These are phyloP conservation scores for Pyrenophora teres DNA, from an alignment of 2,329 filamentous ascomycete genomes.

Conservation along the genomic window DNA sequence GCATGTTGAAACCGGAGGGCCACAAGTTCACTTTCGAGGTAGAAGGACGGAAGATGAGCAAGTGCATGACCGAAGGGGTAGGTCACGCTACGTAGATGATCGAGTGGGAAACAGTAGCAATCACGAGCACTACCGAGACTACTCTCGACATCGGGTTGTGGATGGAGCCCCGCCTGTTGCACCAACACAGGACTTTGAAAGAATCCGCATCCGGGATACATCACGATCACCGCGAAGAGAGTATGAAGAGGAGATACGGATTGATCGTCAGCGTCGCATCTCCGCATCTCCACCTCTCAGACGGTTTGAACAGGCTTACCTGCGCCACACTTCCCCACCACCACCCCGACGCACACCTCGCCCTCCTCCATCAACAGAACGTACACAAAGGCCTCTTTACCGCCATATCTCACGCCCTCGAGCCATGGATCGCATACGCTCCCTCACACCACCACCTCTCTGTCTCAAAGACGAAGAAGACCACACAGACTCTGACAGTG, in stretches of 20 bases:
- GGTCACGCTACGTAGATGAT: slow-evolving; percentile 12
- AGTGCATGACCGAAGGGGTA: background rate
- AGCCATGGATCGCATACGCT: slow-evolving; percentile 7
- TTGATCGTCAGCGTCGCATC: slow-evolving; percentile 23
- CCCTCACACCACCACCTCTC: slow-evolving; percentile 13
- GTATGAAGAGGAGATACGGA: slow-evolving; percentile 25
- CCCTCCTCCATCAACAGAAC: slow-evolving; percentile 8
- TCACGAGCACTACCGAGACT: slow-evolving; percentile 18
- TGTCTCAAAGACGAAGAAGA: slow-evolving; percentile 17
- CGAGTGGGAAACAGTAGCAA: slow-evolving; percentile 6
- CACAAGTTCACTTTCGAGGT: slow-evolving; percentile 37
- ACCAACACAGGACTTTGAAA: slow-evolving; percentile 22
- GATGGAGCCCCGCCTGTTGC: slow-evolving; percentile 18
- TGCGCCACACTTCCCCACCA: slow-evolving; percentile 19
- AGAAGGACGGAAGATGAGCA: slow-evolving; percentile 10
- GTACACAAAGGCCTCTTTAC: slow-evolving; percentile 12
- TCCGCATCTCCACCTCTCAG: slow-evolving; percentile 14
- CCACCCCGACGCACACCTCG: slow-evolving; percentile 6
- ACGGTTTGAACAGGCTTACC: slow-evolving; percentile 17
- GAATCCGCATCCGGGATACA: slow-evolving; percentile 22
- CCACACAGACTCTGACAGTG: slow-evolving; percentile 34
- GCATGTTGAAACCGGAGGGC: slow-evolving; percentile 36
- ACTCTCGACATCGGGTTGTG: slow-evolving; percentile 18
- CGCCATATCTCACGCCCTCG: slow-evolving; percentile 19
- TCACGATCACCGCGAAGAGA: slow-evolving; percentile 14